Evolutionary conservation across 2,329 filamentous ascomycete species (phyloP).

Genomic region (Sporothrix globosa): DNA sequence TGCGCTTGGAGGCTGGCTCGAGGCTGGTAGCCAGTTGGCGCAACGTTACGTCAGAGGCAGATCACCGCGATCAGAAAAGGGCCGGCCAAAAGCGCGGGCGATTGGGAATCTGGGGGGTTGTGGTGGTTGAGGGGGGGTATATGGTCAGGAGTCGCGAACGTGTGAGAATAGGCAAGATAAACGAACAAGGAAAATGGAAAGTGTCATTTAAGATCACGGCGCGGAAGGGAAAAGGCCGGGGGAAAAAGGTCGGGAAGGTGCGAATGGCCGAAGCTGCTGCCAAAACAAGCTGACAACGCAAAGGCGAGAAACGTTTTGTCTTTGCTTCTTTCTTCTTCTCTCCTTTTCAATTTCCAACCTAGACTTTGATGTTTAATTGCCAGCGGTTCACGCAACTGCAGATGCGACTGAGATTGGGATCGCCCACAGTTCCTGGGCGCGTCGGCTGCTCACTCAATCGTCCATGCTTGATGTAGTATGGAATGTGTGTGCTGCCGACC

Average conservation of each 20-base stretch:
- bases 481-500: not conserved
- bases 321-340: not conserved
- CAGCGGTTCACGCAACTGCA: not conserved
- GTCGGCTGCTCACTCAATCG: slow-evolving; percentile 16
- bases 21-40: slow-evolving; percentile 27
- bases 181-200: not conserved
- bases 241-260: slow-evolving; percentile 5
- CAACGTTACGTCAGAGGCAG: slow-evolving; percentile 37
- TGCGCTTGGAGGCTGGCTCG: not conserved
- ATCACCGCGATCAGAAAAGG: slow-evolving; percentile 17
- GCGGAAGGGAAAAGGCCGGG: not conserved
- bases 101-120: not conserved
- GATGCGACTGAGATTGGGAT: slow-evolving; percentile 24
- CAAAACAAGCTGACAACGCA: not conserved
- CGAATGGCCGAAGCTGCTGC: slow-evolving; percentile 6
- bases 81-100: not conserved
- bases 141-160: not conserved
- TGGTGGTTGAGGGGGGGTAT: not conserved
- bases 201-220: not conserved
- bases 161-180: not conserved
- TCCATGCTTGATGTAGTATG: not conserved
- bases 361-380: slow-evolving; percentile 1
- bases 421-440: not conserved
- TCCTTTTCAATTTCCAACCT: not conserved
- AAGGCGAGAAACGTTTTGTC: not conserved